Conservation (phyloP, 768 basidiomycete genomes). For the Panaeolus cyanescens region DNA sequence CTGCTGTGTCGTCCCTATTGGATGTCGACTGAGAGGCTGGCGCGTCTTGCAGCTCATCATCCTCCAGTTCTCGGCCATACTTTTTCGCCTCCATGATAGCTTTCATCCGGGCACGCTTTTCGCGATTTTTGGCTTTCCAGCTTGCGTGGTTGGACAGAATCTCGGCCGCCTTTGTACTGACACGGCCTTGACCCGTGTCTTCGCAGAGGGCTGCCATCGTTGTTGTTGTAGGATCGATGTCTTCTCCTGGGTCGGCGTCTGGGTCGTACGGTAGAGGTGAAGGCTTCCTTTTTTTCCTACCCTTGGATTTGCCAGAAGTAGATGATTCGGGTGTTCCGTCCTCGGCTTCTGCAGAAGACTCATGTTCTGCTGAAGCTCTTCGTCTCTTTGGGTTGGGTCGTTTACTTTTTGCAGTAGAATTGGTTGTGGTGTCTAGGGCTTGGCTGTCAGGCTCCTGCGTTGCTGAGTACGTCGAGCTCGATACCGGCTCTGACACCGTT, state of each 20-base stretch:
- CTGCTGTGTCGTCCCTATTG: conserved; percentile 13
- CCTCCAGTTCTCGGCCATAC: conserved; percentile 62
- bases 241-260: conserved; percentile 69
- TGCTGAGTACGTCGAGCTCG: neutral
- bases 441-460: neutral
- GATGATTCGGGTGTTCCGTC: conserved; percentile 10
- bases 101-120: conserved; percentile 66
- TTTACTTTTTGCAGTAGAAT: neutral
- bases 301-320: conserved; percentile 28
- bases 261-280: conserved; percentile 59
- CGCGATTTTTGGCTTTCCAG: conserved; percentile 71
- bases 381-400: conserved; percentile 13
- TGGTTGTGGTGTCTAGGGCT: neutral
- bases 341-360: conserved; percentile 13
- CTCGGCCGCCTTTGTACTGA: conserved; percentile 76
- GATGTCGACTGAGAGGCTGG: conserved; percentile 11
- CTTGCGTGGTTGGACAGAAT: conserved; percentile 69
- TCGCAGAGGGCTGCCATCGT: conserved; percentile 82
- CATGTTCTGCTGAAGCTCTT: conserved; percentile 7
- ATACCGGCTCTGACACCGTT: neutral
- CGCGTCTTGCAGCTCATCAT: conserved; percentile 17
- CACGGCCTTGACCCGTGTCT: conserved; percentile 77
- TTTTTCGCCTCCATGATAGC: conserved; percentile 72
- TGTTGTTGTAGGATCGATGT: conserved; percentile 79
- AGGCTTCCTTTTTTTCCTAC: conserved; percentile 44